phyloP scores from a whole-genome alignment of 2,329 filamentous ascomycete genomes.

The Aspergillus uvarum region DNA sequence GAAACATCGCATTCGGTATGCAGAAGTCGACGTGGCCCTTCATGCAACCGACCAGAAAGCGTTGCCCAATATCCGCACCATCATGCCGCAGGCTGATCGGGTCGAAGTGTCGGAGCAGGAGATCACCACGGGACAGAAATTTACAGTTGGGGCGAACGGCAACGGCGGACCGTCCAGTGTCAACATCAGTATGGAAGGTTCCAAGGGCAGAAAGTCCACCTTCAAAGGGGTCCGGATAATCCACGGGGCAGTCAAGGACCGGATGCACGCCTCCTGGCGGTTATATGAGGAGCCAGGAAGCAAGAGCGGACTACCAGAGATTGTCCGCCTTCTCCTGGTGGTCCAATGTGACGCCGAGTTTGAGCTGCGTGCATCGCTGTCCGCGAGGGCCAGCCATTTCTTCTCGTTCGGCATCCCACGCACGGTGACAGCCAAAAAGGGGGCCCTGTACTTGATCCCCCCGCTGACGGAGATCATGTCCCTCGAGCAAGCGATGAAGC shows the following conservation, averaged over 20 bases:
- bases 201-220: slow-evolving; percentile 1
- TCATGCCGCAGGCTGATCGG: slow-evolving; percentile 10
- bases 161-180: slow-evolving; percentile 6
- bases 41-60: not conserved
- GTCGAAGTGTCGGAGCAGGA: slow-evolving; percentile 9
- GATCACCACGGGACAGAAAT: slow-evolving; percentile 4
- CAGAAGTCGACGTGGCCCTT: slow-evolving; percentile 4
- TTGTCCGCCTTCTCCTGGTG: slow-evolving; percentile 5
- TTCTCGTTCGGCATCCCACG: slow-evolving; percentile 7
- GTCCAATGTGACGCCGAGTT: slow-evolving; percentile 4
- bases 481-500: not conserved
- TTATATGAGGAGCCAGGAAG: slow-evolving; percentile 9
- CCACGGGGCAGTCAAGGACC: slow-evolving; percentile 4
- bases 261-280: slow-evolving; percentile 8
- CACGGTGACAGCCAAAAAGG: not conserved
- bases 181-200: slow-evolving; percentile 10
- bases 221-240: slow-evolving; percentile 9
- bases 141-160: slow-evolving; percentile 2
- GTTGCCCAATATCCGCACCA: slow-evolving; percentile 2
- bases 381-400: slow-evolving; percentile 6
- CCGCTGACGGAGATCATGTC: not conserved
- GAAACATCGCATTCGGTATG: slow-evolving; percentile 8
- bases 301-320: slow-evolving; percentile 9
- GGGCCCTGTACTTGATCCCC: not conserved
- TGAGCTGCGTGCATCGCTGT: not conserved